phyloP scores from a whole-genome alignment of 164 flowering plant species.

The Cinnamomum chago region DNA sequence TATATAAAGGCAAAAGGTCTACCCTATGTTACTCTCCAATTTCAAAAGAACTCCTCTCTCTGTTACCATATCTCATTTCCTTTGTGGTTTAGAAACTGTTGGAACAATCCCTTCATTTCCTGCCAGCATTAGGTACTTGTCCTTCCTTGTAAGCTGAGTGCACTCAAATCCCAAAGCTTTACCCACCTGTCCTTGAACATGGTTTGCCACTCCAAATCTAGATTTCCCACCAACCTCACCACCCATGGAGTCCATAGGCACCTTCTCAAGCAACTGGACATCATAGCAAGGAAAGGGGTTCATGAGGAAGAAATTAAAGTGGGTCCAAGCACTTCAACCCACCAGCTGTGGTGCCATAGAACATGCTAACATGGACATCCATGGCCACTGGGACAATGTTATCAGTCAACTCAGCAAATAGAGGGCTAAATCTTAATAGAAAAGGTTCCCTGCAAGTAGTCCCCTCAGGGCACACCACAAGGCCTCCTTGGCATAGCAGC shows the following conservation, averaged over 20 bases:
- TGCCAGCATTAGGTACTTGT: too few species aligned
- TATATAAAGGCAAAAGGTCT: too few species aligned
- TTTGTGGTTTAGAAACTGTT: too few species aligned
- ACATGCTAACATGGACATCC: constrained; percentile 22
- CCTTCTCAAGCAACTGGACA: constrained; percentile 23
- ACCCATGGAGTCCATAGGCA: constrained; percentile 9
- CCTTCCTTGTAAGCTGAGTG: too few species aligned
- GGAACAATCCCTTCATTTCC: too few species aligned
- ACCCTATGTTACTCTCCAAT: too few species aligned
- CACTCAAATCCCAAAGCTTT: too few species aligned
- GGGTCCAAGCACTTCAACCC: constrained; percentile 41
- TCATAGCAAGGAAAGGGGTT: constrained; percentile 29
- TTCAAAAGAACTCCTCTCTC: too few species aligned
- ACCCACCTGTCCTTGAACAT: too few species aligned
- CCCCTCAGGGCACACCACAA: constrained; percentile 43
- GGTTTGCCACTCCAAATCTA: constrained; percentile 33
- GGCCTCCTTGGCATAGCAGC: constrained; percentile 28
- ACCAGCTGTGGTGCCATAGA: constrained; percentile 37
- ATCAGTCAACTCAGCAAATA: constrained; percentile 36
- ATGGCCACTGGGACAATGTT: constrained; percentile 38
- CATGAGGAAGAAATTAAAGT: constrained; percentile 29
- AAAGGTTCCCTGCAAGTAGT: constrained; percentile 46
- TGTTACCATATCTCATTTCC: too few species aligned
- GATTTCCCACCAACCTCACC: constrained; percentile 29
- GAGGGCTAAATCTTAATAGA: constrained; percentile 37